Evolutionary conservation across 2,329 filamentous ascomycete species (phyloP).

Genomic region (Elsinoe fawcettii): DNA sequence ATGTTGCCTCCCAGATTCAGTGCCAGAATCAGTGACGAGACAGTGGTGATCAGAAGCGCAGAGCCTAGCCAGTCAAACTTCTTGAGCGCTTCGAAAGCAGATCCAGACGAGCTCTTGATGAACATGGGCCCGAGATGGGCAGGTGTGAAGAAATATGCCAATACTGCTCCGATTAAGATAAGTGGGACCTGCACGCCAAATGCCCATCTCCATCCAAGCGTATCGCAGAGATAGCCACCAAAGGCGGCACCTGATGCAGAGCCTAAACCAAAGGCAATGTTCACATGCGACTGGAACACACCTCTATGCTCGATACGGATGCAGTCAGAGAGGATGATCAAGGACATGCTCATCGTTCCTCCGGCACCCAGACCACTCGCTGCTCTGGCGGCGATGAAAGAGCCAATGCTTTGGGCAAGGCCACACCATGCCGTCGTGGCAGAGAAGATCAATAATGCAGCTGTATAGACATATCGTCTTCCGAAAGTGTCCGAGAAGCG

Average conservation of each 20-base stretch:
- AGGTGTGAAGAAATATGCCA: constrained; percentile 38
- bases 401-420: constrained; percentile 57
- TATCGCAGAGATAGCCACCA: constrained; percentile 62
- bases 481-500: constrained; percentile 65
- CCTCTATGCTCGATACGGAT: constrained; percentile 67
- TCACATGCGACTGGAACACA: constrained; percentile 62
- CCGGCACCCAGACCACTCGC: constrained; percentile 67
- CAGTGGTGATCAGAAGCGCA: constrained; percentile 38
- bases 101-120: constrained; percentile 34
- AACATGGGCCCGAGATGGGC: constrained; percentile 39
- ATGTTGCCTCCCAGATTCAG: constrained; percentile 48
- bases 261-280: constrained; percentile 53
- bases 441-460: constrained; percentile 55
- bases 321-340: constrained; percentile 64
- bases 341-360: constrained; percentile 60
- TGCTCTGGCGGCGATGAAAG: constrained; percentile 62
- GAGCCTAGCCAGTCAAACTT: constrained; percentile 46
- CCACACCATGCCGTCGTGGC: constrained; percentile 62
- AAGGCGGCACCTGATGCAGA: constrained; percentile 55
- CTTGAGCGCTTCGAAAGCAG: constrained; percentile 37
- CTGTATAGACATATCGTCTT: constrained; percentile 44
- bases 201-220: constrained; percentile 65
- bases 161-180: constrained; percentile 39
- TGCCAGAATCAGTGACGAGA: constrained; percentile 25
- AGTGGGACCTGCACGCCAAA: constrained; percentile 48